Evolutionary conservation across 164 flowering plant genomes (phyloP).

Genomic region (Protea cynaroides): DNA sequence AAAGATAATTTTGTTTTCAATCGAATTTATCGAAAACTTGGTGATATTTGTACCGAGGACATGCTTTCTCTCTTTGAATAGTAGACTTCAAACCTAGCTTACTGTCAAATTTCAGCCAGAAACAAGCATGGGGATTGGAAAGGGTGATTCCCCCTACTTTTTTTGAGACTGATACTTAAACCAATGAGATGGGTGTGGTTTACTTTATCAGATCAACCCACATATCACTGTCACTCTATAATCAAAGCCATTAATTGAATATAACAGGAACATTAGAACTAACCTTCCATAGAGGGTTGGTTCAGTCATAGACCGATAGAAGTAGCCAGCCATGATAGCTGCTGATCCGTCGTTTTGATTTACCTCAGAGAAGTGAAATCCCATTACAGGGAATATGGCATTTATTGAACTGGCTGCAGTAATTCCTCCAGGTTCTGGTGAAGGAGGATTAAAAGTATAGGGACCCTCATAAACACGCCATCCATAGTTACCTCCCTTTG

Average conservation of each 20-base stretch:
- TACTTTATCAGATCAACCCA: too few relatives aligned
- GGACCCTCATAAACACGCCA: slow-evolving; percentile 83
- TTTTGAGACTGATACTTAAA: too few relatives aligned
- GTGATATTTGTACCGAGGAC: too few relatives aligned
- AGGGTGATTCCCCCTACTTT: too few relatives aligned
- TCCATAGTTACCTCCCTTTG: slow-evolving; percentile 85
- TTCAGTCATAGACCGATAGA: slow-evolving; percentile 70
- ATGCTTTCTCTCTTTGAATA: too few relatives aligned
- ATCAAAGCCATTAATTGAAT: too few relatives aligned
- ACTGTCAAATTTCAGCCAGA: not conserved
- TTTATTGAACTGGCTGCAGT: slow-evolving; percentile 42
- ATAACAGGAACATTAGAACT: slow-evolving; percentile 11
- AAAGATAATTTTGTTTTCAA: not conserved
- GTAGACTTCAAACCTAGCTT: too few relatives aligned
- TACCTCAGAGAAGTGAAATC: slow-evolving; percentile 61
- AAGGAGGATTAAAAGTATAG: slow-evolving; percentile 28
- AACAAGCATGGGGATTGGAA: too few relatives aligned
- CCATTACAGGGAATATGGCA: slow-evolving; percentile 72
- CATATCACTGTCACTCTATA: too few relatives aligned
- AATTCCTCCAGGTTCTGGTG: slow-evolving; percentile 68
- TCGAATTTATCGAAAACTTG: not conserved
- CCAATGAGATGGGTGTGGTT: too few relatives aligned
- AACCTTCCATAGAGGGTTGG: slow-evolving; percentile 89
- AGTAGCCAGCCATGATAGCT: slow-evolving; percentile 73
- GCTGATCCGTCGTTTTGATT: slow-evolving; percentile 65